Conservation (phyloP, 176 grass and related monocot species). For the Rhynchospora breviuscula region DNA sequence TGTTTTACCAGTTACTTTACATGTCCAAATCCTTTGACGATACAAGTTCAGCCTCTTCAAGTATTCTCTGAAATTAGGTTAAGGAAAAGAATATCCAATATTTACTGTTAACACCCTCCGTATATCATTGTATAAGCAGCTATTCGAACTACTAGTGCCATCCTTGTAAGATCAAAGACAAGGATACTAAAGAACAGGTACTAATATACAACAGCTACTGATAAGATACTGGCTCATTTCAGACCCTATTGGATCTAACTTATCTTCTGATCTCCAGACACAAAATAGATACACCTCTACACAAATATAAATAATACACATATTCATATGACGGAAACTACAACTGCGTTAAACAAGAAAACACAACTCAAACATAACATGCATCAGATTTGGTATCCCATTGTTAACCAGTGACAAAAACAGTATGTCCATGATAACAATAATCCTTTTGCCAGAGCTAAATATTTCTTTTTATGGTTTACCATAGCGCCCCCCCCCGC, state of each 20-base stretch:
- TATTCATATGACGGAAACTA: not conserved
- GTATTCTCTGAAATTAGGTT: conserved; percentile 65
- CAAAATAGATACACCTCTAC: not conserved
- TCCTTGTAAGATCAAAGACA: not conserved
- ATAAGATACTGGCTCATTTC: not conserved
- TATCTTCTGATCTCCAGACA: not conserved
- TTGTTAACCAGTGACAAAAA: not conserved
- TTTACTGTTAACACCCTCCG: not conserved
- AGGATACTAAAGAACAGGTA: not conserved
- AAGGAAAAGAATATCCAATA: conserved; percentile 34
- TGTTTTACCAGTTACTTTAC: conserved; percentile 72
- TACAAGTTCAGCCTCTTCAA: conserved; percentile 79
- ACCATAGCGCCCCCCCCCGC: not conserved
- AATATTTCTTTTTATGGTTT: not conserved
- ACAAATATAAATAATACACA: not conserved
- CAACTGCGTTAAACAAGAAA: not conserved
- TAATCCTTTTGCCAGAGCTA: not conserved
- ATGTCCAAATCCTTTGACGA: conserved; percentile 62
- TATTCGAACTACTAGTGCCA: not conserved
- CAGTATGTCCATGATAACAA: conserved; percentile 6
- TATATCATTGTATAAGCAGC: conserved; percentile 2
- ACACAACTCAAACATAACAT: not conserved
- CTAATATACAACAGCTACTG: not conserved
- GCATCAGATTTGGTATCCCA: not conserved
- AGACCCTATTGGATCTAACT: not conserved